Base-by-base conservation (phyloP, 805 yeast genomes). In the Metschnikowia hibisci region DNA sequence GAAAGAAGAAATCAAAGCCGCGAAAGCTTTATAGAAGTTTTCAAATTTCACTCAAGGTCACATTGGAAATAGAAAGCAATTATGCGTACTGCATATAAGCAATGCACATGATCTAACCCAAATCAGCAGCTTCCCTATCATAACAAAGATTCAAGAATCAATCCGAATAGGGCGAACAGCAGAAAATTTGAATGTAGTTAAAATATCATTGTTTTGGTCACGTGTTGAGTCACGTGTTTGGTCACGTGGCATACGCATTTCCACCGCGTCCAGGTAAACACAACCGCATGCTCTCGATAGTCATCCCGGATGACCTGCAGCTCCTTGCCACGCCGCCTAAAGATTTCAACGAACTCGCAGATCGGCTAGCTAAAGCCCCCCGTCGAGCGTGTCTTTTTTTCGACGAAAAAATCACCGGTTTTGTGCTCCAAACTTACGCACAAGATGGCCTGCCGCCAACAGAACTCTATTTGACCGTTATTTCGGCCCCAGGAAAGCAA, bases 371-470 rank as follows among this genome's bases (percentile, higher is more conserved):
- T 3, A 11, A 36, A 16, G 6, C 23, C 11, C 13, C 31, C 13
- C 33, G 38, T 10, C 30, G 42, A 7, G 11, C 36, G 28, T 34
- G 39, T 15, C 52, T 61, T 15, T 67, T 64, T 42, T 63, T 58
- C 45, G 69, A 65, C 40, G 72, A 67, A 41, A 34, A 48, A 3
- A 49, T 64, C 25, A 39, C 44, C 10, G 70, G 66, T 1, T 66
- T 57, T 44, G 41, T 66, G 18, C 39, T 62, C 22, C 55, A 52
- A 43, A 43, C 55, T 14, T 38, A 26, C 29, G 32, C 34, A 10
- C 34, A 40, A 4, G 25, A 14, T 25, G 18, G 14, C 1, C 37
- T 13, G 28, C 46, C 44, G 27, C 44, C 46, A 9, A 10, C 32
- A 12, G 34, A 26, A 14, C 42, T 44, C 10, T 45, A 29, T 27